Conservation (phyloP, 805 yeast genomes). For the Grigorovia humatica region DNA sequence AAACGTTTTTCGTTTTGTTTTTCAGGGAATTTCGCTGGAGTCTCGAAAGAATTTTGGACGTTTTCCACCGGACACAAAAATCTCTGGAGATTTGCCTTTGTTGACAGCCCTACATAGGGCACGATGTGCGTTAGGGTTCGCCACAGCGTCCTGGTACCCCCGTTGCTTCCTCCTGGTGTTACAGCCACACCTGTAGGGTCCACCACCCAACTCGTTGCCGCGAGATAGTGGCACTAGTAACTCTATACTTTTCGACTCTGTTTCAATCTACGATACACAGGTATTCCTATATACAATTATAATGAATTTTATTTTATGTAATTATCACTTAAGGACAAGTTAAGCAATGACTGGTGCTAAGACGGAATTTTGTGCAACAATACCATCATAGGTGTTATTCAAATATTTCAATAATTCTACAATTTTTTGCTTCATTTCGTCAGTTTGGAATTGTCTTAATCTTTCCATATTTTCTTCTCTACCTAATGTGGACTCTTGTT, state of each 20-base stretch:
- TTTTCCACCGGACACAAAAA: too few relatives aligned
- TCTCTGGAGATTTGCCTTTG: too few relatives aligned
- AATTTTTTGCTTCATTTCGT: slow-evolving; percentile 54
- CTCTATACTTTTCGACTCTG: not conserved
- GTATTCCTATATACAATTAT: not conserved
- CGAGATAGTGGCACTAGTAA: too few relatives aligned
- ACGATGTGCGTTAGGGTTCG: too few relatives aligned
- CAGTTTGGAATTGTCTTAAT: slow-evolving; percentile 66
- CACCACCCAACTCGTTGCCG: too few relatives aligned
- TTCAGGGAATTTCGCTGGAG: not conserved
- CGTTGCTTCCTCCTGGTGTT: too few relatives aligned
- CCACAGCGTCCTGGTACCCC: too few relatives aligned
- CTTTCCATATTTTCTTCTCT: slow-evolving; percentile 75
- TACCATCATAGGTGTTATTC: slow-evolving; percentile 53
- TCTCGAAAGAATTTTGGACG: not conserved
- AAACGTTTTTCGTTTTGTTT: not conserved
- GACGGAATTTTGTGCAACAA: slow-evolving; percentile 39
- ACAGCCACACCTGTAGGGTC: too few relatives aligned
- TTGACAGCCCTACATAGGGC: too few relatives aligned
- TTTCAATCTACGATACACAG: not conserved
- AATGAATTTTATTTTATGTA: not conserved
- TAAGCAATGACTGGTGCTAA: slow-evolving; percentile 30
- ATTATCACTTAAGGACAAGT: not conserved
- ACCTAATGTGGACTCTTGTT: slow-evolving; percentile 68
- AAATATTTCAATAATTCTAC: slow-evolving; percentile 63